Conservation (phyloP, 441 rosid genomes). For the Adansonia madagascariensis region DNA sequence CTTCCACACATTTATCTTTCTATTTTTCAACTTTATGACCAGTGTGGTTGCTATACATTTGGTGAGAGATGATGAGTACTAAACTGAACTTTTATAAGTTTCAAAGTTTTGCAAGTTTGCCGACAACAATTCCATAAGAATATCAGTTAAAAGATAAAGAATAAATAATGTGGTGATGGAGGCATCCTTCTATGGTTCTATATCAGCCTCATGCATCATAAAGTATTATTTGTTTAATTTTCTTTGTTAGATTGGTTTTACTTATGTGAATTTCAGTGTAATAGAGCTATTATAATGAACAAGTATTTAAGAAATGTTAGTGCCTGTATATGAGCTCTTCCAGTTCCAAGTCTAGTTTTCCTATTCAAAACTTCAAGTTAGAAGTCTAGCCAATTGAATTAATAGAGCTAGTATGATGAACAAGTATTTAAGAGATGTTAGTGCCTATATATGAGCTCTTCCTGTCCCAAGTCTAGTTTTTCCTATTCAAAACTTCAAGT, state of each 20-base stretch:
- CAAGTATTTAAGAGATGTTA: neutral
- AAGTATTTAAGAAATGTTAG: neutral
- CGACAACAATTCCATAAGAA: neutral
- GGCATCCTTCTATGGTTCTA: conserved; percentile 2
- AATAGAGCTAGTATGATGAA: conserved; percentile 6
- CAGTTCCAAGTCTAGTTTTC: neutral
- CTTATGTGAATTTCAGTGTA: neutral
- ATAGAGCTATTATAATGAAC: neutral
- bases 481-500: neutral
- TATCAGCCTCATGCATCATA: neutral
- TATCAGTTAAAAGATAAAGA: neutral
- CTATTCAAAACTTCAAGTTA: neutral
- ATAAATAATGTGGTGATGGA: neutral
- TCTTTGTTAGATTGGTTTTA: neutral
- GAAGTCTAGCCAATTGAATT: neutral
- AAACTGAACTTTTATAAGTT: neutral
- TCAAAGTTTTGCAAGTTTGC: neutral
- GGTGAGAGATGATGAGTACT: neutral
- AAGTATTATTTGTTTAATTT: neutral
- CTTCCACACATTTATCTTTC: neutral
- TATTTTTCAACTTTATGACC: neutral
- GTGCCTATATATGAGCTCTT: neutral
- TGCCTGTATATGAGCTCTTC: neutral
- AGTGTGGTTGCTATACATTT: neutral
- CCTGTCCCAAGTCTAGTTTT: neutral